A percentile compares a stretch with the other conserved stretches of the same genome.
Evolutionary conservation across 441 rosid species (phyloP).

Genomic region (Eutrema salsugineum): DNA sequence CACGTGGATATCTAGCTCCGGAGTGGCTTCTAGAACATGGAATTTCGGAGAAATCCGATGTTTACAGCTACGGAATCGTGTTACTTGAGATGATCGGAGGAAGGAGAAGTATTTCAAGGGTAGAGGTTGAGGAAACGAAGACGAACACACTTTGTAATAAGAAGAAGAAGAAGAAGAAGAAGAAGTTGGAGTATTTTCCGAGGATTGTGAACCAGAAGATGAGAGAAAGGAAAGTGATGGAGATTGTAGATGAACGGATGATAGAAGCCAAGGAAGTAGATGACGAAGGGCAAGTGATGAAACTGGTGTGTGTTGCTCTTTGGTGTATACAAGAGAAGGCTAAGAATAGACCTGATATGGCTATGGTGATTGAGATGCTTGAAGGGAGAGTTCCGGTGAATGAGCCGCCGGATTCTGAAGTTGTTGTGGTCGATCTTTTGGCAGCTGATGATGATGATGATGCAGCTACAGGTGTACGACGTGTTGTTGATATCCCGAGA

Average conservation of each 20-base stretch:
- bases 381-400: constrained; percentile 55
- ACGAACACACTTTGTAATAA: too few species aligned
- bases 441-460: constrained; percentile 51
- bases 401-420: constrained; percentile 68
- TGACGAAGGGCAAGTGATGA: constrained; percentile 63
- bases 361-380: constrained; percentile 70
- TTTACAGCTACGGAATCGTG: constrained; percentile 83
- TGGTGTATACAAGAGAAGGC: constrained; percentile 89
- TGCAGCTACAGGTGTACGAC: constrained; percentile 7
- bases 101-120: constrained; percentile 39
- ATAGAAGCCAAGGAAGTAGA: constrained; percentile 41
- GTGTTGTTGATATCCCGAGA: constrained; percentile 17
- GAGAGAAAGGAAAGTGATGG: constrained; percentile 61
- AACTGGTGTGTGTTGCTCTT: constrained; percentile 56
- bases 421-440: constrained; percentile 63
- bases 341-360: constrained; percentile 67
- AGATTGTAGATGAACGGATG: constrained; percentile 58
- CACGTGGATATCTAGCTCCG: constrained; percentile 79
- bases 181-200: constrained; percentile 65
- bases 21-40: constrained; percentile 81
- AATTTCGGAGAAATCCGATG: constrained; percentile 72
- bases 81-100: constrained; percentile 80
- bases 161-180: constrained; percentile 24
- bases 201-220: constrained; percentile 57
- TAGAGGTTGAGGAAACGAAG: constrained; percentile 32